Evolutionary conservation across 225 moss, liverwort and hornwort species (phyloP), one percentile per base, ranked within the genome.

Genomic region (Polytrichum commune): DNA sequence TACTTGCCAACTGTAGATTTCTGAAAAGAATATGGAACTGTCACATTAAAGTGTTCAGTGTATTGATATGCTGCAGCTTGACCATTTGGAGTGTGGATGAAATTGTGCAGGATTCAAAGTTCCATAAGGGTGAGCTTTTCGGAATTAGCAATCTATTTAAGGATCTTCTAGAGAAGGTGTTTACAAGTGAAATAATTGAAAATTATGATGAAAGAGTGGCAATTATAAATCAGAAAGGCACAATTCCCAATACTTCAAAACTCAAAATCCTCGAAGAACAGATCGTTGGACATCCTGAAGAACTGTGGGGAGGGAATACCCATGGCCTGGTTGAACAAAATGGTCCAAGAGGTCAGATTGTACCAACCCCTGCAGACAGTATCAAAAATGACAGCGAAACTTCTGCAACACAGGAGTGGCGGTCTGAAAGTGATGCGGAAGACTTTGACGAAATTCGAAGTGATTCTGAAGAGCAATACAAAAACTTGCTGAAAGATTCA

Each of bases 61-160:
- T 46, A 46, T 46, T 6, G 6, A 30, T 30, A 30, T 30, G 1
- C 16, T 3, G 16, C 7, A 20, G 22, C 24, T n/a, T 58, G 58
- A 58, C 58, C n/a, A 8, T 58, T 58, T 58, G 6, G 20, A 58
- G 22, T 58, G 6, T 58, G 20, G 9, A 33, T 72, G 16, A 32
- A 61, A 27, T 29, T 58, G 20, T 82, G 76, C 83, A 97, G 97
- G 97, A 92, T 73, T 92, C 93, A 29, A 97, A 94, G 73, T 64
- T 87, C 22, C 86, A 94, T 24, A 93, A 94, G 76, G 97, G 97
- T 69, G 97, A 97, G 69, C 91, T 97, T 27, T 97, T 97, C 67
- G 97, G 97, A 54, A 76, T 94, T 26, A 85, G 78, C 80, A 97
- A 97, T 62, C 77, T 97, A 58, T 88, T 97, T 65, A 86, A 86